Evolutionary conservation across 2,329 filamentous ascomycete species (phyloP), one percentile per base, ranked within the genome.

Genomic region (Teratosphaeria epicoccoides): DNA sequence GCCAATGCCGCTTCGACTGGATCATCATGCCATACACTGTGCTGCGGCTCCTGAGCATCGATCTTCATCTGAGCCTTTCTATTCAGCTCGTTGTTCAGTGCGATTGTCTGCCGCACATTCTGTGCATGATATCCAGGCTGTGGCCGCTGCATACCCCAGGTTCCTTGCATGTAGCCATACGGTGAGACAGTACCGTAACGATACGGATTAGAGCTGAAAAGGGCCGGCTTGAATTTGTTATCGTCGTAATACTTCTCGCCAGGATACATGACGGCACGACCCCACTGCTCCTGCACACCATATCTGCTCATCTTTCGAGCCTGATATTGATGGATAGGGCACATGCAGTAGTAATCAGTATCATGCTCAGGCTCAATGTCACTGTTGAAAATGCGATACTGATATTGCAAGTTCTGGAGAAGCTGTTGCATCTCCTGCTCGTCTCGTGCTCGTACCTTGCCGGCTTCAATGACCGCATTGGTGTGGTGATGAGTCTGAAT

Each of bases 351-450:
- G 52, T 64, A 66, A 4, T 71, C 69, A 10, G 62, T 59, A 7
- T 74, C 71, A 53, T 75, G 72, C 50, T 75, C 72, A 9, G 73
- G 73, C 55, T 75, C 73, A 43, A 75, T 70, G 47, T 75, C 73
- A 47, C 61, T 63, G 55, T 75, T 75, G 61, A 70, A 76, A 43
- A 75, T 73, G 11, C 57, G 50, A 57, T 69, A 68, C 28, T 61
- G 50, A 11, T 61, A 61, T 50, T 75, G 73, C 3, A 75, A 54
- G n/a, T 46, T 63, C 50, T 72, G 71, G 3, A 75, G 61, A 20
- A 58, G 37, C 44, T 70, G 67, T 51, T 74, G 71, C 69, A 75
- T 74, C 28, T 71, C 61, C 66, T 73, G 70, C 68, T 73, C 71
- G 56, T 72, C 71, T 49, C 55, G 52, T 40, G 68, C 70, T 40